These are phyloP conservation scores for Podospora fimiseda DNA, from an alignment of 495 filamentous ascomycete genomes.

Conservation along the genomic window DNA sequence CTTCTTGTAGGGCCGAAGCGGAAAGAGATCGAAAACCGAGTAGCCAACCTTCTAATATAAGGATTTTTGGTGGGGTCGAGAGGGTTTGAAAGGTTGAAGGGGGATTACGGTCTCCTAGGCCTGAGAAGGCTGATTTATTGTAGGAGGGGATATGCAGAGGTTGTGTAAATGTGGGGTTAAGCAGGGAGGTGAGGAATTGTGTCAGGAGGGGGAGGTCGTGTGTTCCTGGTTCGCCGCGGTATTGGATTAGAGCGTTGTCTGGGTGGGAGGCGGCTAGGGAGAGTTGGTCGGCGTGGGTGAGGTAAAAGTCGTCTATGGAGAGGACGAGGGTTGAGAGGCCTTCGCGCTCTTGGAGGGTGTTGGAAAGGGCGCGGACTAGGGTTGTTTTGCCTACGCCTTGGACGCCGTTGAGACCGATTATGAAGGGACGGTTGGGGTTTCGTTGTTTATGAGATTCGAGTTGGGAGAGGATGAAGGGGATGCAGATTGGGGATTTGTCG, in stretches of 20 bases:
- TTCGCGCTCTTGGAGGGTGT: conserved; percentile 60
- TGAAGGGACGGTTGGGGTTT: conserved; percentile 41
- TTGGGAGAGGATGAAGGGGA: conserved; percentile 72
- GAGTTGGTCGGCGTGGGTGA: conserved; percentile 65
- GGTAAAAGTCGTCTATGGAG: conserved; percentile 90
- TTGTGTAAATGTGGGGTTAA: conserved; percentile 50
- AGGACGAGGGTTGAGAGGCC: conserved; percentile 66
- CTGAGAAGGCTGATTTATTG: conserved; percentile 73
- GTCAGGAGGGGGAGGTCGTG: conserved; percentile 69
- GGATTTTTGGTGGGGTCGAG: conserved; percentile 42
- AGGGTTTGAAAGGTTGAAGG: conserved; percentile 40
- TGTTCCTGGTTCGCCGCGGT: conserved; percentile 78
- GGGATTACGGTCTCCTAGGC: conserved; percentile 71
- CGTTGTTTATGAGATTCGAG: conserved; percentile 46
- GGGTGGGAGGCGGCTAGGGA: conserved; percentile 58
- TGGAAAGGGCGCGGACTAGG: conserved; percentile 62
- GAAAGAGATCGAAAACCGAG: conserved; percentile 72
- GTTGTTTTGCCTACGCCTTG: conserved; percentile 92
- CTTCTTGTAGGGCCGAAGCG: conserved; percentile 43
- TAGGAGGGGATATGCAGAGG: conserved; percentile 66
- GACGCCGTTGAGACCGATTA: conserved; percentile 60
- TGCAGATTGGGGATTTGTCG: conserved; percentile 82
- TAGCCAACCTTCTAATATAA: conserved; percentile 91
- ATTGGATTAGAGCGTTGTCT: conserved; percentile 68
- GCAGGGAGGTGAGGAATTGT: conserved; percentile 57